Percentiles rank a stretch among this genome's conserved stretches.
Conservation (phyloP, 2,329 filamentous ascomycete genomes). For the Fusarium acutatum region DNA sequence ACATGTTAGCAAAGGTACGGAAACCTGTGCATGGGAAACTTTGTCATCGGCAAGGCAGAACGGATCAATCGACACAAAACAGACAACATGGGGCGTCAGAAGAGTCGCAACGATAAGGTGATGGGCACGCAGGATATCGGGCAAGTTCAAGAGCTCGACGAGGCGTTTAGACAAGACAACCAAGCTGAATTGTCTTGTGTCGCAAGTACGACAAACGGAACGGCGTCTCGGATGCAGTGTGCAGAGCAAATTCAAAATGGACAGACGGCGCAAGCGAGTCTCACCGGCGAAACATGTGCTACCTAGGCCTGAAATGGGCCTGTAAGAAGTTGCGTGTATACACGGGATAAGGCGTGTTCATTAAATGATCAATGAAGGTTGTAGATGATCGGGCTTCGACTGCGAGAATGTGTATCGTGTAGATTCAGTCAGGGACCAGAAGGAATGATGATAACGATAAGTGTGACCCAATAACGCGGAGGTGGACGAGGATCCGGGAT, state of each 20-base stretch:
- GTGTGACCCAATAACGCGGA: conserved; percentile 25
- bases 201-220: conserved; percentile 30
- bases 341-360: conserved; percentile 24
- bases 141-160: conserved; percentile 1
- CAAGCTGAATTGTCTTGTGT: conserved; percentile 17
- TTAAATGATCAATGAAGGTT: conserved; percentile 27
- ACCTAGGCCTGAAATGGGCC: conserved; percentile 34
- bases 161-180: conserved; percentile 11
- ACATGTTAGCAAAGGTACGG: conserved; percentile 42
- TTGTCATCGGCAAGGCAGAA: conserved; percentile 38
- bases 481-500: conserved; percentile 31
- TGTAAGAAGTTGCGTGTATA: conserved; percentile 12
- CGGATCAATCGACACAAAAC: conserved; percentile 24
- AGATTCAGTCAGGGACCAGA: conserved; percentile 21
- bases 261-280: conserved; percentile 37
- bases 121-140: not conserved
- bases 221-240: conserved; percentile 31
- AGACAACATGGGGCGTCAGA: conserved; percentile 17
- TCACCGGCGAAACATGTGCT: conserved; percentile 44
- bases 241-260: conserved; percentile 32
- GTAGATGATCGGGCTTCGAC: conserved; percentile 13
- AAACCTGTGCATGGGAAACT: conserved; percentile 30
- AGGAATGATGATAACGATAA: conserved; percentile 14
- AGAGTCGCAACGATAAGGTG: conserved; percentile 16
- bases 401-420: conserved; percentile 11